These are phyloP conservation scores for Alternaria novae-zelandiae DNA, from an alignment of 2,329 filamentous ascomycete species.

Conservation along the genomic window DNA sequence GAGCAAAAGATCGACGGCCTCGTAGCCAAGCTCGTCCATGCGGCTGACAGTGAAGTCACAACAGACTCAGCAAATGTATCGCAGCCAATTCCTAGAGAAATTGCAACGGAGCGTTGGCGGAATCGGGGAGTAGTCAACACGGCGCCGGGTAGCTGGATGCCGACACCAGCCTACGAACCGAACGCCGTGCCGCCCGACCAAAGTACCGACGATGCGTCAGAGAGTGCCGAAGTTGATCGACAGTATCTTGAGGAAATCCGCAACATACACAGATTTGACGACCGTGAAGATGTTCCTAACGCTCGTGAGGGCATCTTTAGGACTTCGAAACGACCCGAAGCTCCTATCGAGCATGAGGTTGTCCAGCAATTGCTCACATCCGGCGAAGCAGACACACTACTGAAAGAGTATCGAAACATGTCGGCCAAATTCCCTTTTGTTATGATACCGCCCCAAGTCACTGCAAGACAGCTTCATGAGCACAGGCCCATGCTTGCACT, in stretches of 20 bases:
- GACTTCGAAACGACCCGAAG: slow-evolving; percentile 24
- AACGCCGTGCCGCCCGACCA: slow-evolving; percentile 6
- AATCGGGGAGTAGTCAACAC: not conserved
- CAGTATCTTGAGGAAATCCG: slow-evolving; percentile 36
- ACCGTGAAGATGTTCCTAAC: slow-evolving; percentile 15
- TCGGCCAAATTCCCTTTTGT: slow-evolving; percentile 41
- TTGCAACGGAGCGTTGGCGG: not conserved
- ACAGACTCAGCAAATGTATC: not conserved
- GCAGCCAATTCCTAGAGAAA: not conserved
- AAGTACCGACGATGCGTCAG: slow-evolving; percentile 4
- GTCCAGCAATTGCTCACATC: slow-evolving; percentile 26
- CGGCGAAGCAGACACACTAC: slow-evolving; percentile 34
- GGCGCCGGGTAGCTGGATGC: slow-evolving; percentile 38
- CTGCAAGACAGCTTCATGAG: slow-evolving; percentile 24
- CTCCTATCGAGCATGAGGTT: slow-evolving; percentile 27
- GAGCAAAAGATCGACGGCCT: slow-evolving; percentile 47
- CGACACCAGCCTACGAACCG: slow-evolving; percentile 30
- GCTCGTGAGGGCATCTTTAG: slow-evolving; percentile 23
- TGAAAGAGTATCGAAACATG: slow-evolving; percentile 39
- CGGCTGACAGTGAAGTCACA: slow-evolving; percentile 3
- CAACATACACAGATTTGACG: slow-evolving; percentile 32
- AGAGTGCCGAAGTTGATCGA: slow-evolving; percentile 24
- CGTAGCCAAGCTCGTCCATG: slow-evolving; percentile 37
- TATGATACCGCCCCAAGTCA: slow-evolving; percentile 20
- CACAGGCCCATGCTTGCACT: slow-evolving; percentile 43